phyloP scores from a whole-genome alignment of 305 asterid genomes.

The Fraxinus floribunda region DNA sequence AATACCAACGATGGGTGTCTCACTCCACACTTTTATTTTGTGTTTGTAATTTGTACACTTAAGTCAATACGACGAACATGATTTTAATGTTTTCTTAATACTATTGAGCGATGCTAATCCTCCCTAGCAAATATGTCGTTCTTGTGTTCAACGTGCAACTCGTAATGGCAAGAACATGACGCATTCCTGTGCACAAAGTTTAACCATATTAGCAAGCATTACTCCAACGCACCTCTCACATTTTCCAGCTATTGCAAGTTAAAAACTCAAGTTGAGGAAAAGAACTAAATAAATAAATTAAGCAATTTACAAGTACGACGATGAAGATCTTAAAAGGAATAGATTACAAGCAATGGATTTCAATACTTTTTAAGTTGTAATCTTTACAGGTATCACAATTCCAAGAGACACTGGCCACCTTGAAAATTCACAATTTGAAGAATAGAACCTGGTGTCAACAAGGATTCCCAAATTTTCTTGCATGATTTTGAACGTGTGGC shows the following conservation, averaged over 20 bases:
- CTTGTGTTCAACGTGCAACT: background rate
- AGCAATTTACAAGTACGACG: constrained; percentile 31
- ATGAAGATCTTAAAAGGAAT: background rate
- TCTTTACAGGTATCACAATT: background rate
- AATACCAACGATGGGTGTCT: background rate
- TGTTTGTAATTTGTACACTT: background rate
- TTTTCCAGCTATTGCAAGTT: constrained; percentile 20
- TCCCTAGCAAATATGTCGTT: background rate
- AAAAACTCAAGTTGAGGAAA: constrained; percentile 15
- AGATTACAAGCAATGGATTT: constrained; percentile 5
- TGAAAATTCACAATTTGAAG: background rate
- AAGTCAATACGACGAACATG: background rate
- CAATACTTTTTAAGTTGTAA: background rate
- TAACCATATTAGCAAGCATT: background rate
- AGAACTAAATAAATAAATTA: constrained; percentile 25
- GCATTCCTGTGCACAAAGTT: background rate
- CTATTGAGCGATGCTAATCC: background rate
- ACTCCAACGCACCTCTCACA: background rate
- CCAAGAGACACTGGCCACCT: background rate
- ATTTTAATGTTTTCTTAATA: background rate
- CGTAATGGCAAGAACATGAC: background rate
- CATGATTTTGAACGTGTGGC: background rate
- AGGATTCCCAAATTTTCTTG: background rate
- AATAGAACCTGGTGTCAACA: background rate
- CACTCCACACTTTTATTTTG: background rate